Conservation (phyloP, 306 rosid species). For the Vigna reflexopilosa region DNA sequence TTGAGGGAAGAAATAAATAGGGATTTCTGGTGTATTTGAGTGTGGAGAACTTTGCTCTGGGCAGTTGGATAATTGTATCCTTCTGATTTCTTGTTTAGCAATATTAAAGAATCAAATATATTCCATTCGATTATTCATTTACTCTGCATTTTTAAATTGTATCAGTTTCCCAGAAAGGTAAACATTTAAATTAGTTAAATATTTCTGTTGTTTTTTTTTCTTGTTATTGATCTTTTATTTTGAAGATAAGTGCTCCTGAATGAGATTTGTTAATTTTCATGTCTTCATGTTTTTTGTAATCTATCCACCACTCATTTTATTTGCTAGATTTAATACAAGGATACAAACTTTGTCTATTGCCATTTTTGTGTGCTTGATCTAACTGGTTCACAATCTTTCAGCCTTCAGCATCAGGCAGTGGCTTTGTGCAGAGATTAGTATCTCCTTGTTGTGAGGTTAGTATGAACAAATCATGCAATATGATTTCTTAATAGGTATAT, state of each 20-base stretch:
- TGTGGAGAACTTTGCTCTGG: too few species aligned
- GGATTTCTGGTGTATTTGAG: too few species aligned
- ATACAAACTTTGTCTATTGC: constrained; percentile 30
- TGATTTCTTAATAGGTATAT: background rate
- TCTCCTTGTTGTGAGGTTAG: constrained; percentile 87
- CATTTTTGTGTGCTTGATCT: constrained; percentile 43
- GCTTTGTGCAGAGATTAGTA: constrained; percentile 73
- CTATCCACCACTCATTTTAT: constrained; percentile 11
- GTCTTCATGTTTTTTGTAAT: constrained; percentile 18
- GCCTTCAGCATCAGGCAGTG: constrained; percentile 67
- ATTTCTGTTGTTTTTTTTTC: background rate
- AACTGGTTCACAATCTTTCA: constrained; percentile 54
- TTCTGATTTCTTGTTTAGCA: too few species aligned
- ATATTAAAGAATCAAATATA: too few species aligned
- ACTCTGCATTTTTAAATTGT: too few species aligned
- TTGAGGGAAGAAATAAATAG: too few species aligned
- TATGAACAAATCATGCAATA: constrained; percentile 29
- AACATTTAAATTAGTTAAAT: background rate
- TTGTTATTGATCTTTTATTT: background rate
- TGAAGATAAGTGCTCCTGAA: background rate
- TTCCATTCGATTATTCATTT: too few species aligned
- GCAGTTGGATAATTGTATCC: too few species aligned
- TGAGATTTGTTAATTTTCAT: constrained; percentile 17
- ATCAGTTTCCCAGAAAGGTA: too few species aligned
- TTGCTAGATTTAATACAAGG: constrained; percentile 33